Evolutionary conservation across 1,139 yeast genomes (phyloP).

Genomic region (Yamadazyma dendronema): DNA sequence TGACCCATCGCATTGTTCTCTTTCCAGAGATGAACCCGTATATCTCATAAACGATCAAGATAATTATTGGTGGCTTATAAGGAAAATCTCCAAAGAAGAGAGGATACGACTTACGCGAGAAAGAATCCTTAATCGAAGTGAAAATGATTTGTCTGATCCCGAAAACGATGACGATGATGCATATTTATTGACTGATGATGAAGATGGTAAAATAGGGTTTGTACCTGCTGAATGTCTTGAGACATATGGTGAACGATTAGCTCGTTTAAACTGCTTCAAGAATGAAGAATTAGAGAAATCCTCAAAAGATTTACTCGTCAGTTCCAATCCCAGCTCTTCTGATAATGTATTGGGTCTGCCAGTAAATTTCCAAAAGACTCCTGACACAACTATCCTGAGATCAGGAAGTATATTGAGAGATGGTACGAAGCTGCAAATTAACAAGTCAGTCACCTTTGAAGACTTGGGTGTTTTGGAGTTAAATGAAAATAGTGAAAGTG

Average conservation of each 20-base stretch:
- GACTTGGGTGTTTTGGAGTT: constrained; percentile 31
- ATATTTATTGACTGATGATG: constrained; percentile 36
- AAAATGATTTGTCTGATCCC: constrained; percentile 14
- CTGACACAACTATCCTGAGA: constrained; percentile 16
- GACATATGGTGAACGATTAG: constrained; percentile 86
- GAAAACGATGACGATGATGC: constrained; percentile 6
- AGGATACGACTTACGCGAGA: constrained; percentile 19
- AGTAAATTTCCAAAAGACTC: constrained; percentile 16
- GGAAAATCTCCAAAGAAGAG: constrained; percentile 51
- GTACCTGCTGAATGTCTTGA: constrained; percentile 96
- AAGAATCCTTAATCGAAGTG: constrained; percentile 13
- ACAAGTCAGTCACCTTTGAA: constrained; percentile 44
- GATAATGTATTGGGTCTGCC: constrained; percentile 16
- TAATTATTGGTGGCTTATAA: constrained; percentile 95
- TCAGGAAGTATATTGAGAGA: constrained; percentile 19
- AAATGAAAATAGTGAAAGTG: constrained; percentile 21
- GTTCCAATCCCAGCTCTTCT: constrained; percentile 12
- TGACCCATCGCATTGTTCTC: constrained; percentile 87
- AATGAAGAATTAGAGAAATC: constrained; percentile 70
- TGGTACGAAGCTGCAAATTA: constrained; percentile 19
- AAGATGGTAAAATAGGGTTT: constrained; percentile 74
- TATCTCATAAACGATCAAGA: constrained; percentile 82
- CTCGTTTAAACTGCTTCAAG: constrained; percentile 87
- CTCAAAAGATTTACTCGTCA: constrained; percentile 14
- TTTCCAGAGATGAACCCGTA: constrained; percentile 81